Conservation (phyloP, 805 yeast species). For the Brettanomyces bruxellensis region DNA sequence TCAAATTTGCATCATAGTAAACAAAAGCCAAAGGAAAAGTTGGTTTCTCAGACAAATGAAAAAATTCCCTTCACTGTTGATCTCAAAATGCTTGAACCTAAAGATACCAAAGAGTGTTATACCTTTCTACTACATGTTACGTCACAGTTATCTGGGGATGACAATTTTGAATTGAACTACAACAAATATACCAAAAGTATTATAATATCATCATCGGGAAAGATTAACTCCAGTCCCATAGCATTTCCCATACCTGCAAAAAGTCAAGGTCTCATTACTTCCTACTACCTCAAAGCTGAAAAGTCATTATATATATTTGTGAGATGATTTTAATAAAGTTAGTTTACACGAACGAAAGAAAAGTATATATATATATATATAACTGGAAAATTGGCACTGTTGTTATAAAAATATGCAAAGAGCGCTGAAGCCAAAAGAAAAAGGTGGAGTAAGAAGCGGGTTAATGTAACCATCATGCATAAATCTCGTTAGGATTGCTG, state of each 20-base stretch:
- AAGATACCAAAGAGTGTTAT: conserved; percentile 10
- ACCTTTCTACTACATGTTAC: conserved; percentile 11
- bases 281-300: conserved; percentile 1
- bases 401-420: no score
- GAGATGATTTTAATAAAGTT: not conserved
- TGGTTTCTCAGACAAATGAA: not conserved
- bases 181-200: conserved; percentile 22
- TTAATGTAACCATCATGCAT: conserved; percentile 9
- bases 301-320: conserved; percentile 4
- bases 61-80: conserved; percentile 11
- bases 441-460: no score
- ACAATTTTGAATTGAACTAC: conserved; percentile 23
- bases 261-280: conserved; percentile 5
- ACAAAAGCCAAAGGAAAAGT: not conserved
- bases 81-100: conserved; percentile 19
- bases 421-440: not conserved
- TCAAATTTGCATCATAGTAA: conserved; percentile 7
- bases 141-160: conserved; percentile 25
- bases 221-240: conserved; percentile 16
- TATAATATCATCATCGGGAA: conserved; percentile 17
- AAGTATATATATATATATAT: no score
- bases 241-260: conserved; percentile 25
- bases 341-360: not conserved
- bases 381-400: no score
- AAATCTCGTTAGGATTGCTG: conserved; percentile 21